A percentile compares a stretch with the other conserved stretches of the same genome.
These are phyloP conservation scores for Fusarium euwallaceae DNA, from an alignment of 2,329 filamentous ascomycete genomes.

Conservation along the genomic window DNA sequence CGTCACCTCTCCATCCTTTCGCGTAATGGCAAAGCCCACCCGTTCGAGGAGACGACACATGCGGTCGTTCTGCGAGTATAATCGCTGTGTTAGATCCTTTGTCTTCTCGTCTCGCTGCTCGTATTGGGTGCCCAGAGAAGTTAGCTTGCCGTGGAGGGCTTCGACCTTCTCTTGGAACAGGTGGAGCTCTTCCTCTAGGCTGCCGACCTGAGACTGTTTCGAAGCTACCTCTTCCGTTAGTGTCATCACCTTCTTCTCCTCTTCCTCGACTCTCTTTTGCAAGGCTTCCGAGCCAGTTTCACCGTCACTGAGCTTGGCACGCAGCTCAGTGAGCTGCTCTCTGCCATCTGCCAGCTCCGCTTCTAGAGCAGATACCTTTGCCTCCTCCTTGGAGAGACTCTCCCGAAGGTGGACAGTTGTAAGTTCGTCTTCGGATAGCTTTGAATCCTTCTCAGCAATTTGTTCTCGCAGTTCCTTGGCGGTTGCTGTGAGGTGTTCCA, in stretches of 20 bases:
- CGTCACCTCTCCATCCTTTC: conserved; percentile 78
- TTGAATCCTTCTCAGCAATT: conserved; percentile 66
- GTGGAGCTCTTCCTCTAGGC: conserved; percentile 81
- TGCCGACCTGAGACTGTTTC: conserved; percentile 80
- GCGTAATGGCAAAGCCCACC: conserved; percentile 84
- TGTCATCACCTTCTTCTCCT: conserved; percentile 77
- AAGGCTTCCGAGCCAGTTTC: conserved; percentile 86
- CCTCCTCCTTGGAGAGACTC: conserved; percentile 64
- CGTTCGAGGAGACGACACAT: conserved; percentile 87
- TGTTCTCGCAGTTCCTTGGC: conserved; percentile 70
- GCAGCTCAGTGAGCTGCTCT: conserved; percentile 75
- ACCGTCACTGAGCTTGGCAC: conserved; percentile 81
- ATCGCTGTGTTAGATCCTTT: conserved; percentile 85
- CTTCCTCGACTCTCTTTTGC: conserved; percentile 79
- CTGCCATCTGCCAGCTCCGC: conserved; percentile 73
- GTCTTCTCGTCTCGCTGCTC: conserved; percentile 79
- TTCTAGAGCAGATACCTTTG: conserved; percentile 67
- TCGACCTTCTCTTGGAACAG: conserved; percentile 76
- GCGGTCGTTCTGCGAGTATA: conserved; percentile 87
- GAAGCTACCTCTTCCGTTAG: conserved; percentile 79
- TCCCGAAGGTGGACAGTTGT: conserved; percentile 67
- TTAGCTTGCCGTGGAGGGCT: conserved; percentile 64
- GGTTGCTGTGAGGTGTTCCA: conserved; percentile 69
- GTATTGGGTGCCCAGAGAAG: conserved; percentile 68
- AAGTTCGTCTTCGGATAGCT: conserved; percentile 65